A percentile compares a stretch with the other conserved stretches of the same genome.
Evolutionary conservation across 305 asterid species (phyloP).

Genomic region (Rubia balearica): DNA sequence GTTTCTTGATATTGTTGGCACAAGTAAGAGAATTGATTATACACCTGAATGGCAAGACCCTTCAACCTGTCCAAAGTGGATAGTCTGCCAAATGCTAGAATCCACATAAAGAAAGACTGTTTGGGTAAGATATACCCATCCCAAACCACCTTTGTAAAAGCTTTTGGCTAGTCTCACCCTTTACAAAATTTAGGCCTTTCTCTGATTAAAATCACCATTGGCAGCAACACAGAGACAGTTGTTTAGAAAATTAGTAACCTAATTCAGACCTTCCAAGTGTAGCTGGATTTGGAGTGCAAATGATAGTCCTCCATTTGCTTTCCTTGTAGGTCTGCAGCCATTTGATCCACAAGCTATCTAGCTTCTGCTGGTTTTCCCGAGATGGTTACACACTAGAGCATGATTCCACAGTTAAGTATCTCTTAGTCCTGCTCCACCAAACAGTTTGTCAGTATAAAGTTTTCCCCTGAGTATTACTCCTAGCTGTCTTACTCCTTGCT

Average conservation of each 20-base stretch:
- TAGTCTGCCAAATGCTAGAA: not conserved
- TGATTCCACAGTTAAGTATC: not conserved
- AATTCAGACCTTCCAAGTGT: not conserved
- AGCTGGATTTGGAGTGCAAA: not conserved
- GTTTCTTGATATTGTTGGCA: not conserved
- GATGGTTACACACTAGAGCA: not conserved
- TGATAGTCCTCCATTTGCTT: not conserved
- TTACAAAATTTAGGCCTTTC: not conserved
- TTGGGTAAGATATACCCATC: not conserved
- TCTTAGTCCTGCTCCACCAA: not conserved
- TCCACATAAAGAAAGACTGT: not conserved
- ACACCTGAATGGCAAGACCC: not conserved
- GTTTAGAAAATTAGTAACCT: not conserved
- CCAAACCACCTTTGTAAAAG: not conserved
- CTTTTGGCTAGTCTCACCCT: not conserved
- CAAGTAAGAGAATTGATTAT: not conserved
- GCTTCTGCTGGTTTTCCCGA: not conserved
- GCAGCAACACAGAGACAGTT: not conserved
- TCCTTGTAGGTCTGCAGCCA: not conserved
- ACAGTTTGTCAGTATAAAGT: not conserved
- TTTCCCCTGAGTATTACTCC: not conserved
- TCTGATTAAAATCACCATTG: not conserved
- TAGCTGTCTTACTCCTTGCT: not conserved
- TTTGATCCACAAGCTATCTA: not conserved
- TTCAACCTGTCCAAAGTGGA: not conserved